phyloP scores from a whole-genome alignment of 768 basidiomycete genomes.

The Termitomyces bulborhizus region DNA sequence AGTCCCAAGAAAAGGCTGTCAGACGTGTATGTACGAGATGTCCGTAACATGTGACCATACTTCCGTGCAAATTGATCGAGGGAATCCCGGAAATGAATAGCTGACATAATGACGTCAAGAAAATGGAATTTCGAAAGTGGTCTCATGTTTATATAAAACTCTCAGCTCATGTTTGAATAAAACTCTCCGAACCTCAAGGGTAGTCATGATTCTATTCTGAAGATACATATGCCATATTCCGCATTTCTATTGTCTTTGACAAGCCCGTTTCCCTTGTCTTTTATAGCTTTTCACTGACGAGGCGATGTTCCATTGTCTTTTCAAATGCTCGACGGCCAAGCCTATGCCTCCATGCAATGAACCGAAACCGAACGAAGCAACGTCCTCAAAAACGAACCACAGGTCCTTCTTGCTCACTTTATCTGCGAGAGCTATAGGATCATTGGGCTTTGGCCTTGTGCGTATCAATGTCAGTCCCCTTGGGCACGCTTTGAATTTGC shows the following conservation, averaged over 20 bases:
- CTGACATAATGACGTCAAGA: slow-evolving; percentile 10
- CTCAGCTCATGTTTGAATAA: slow-evolving; percentile 21
- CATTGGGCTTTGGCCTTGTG: slow-evolving; percentile 33
- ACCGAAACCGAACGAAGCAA: neutral
- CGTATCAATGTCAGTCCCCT: slow-evolving; percentile 9
- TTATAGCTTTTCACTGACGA: neutral
- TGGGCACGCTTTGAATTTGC: neutral
- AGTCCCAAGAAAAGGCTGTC: no score
- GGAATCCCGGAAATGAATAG: slow-evolving; percentile 7
- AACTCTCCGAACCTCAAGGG: neutral
- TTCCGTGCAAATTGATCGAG: no score
- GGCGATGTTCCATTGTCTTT: slow-evolving; percentile 7
- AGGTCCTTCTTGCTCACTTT: slow-evolving; percentile 14
- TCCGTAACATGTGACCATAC: no score
- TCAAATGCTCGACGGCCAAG: neutral
- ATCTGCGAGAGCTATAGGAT: slow-evolving; percentile 20
- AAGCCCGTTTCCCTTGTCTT: neutral
- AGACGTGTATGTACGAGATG: no score
- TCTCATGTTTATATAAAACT: slow-evolving; percentile 23
- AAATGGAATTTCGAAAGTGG: slow-evolving; percentile 30
- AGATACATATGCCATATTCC: slow-evolving; percentile 3
- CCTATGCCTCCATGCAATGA: slow-evolving; percentile 6
- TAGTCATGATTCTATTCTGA: neutral
- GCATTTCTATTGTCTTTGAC: neutral
- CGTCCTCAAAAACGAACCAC: slow-evolving; percentile 4